Evolutionary conservation across 73 alveolate genomes (phyloP), one percentile per base, ranked within the genome.

Genomic region (Tetrahymena borealis): DNA sequence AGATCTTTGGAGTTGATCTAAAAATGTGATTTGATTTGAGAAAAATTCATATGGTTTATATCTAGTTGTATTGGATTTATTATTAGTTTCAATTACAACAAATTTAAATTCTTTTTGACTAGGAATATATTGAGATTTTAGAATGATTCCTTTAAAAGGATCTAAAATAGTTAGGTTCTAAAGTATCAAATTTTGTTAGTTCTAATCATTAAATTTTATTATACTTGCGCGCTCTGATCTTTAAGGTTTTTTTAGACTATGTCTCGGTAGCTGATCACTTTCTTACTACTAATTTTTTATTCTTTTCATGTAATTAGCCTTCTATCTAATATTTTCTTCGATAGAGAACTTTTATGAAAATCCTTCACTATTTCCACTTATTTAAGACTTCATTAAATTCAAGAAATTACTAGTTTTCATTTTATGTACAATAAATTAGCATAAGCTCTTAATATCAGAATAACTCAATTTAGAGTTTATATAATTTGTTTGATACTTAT

Each of bases 401-500:
- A 93, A 18, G 33, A 60, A 93, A 16, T 93, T 93, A 13, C 91
- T 33, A 0, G 95, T 79, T 24, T 93, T 93, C 38, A 93, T 93
- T 36, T 93, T 93, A 28, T 79, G 91, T 24, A 92, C 91, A 8
- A 93, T 39, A 40, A 79, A 93, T 24, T 93, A 90, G 36, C 95
- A 93, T 78, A 93, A 60, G 16, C 32, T 79, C 12, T 39, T 39
- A 6, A 93, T 93, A 24, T 93, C 95, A 12, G 95, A 78, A 32
- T 38, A 39, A 1, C 90, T 60, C 11, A 93, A 40, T 40, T 93
- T 93, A 32, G 93, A 79, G 33, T 93, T 93, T 90, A 93, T 93
- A 41, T 93, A 93, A 93, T 93, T 93, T 13, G 95, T 93, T 90
- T 93, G 79, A 8, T 42, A 93, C 37, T 93, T 93, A 33, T 79